These are phyloP conservation scores for Sporothrix pallida DNA, from an alignment of 2,329 filamentous ascomycete genomes.

Conservation along the genomic window DNA sequence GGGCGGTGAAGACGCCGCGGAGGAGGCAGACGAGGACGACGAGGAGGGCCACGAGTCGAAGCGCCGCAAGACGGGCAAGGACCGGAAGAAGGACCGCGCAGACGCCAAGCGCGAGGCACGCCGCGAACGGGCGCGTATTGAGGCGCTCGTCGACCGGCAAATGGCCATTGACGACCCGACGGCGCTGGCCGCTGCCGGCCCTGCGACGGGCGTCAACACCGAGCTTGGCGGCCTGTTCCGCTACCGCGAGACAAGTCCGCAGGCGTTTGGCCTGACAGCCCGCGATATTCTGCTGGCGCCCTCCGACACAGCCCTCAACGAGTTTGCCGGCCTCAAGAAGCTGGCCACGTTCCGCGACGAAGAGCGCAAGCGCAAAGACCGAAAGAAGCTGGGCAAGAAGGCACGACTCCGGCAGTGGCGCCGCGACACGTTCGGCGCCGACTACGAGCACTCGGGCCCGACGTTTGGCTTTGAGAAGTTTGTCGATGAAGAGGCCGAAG, in stretches of 20 bases:
- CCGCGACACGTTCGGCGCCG: slow-evolving; percentile 65
- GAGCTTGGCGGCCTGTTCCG: slow-evolving; percentile 63
- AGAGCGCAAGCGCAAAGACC: slow-evolving; percentile 87
- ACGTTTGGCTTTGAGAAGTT: slow-evolving; percentile 61
- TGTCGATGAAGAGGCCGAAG: slow-evolving; percentile 36
- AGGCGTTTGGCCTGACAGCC: slow-evolving; percentile 85
- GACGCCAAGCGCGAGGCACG: slow-evolving; percentile 73
- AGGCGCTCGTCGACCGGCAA: slow-evolving; percentile 81
- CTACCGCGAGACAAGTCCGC: slow-evolving; percentile 92
- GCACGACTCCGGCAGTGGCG: slow-evolving; percentile 87
- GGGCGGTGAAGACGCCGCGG: slow-evolving; percentile 42
- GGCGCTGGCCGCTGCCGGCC: slow-evolving; percentile 47
- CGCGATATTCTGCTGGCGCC: slow-evolving; percentile 89
- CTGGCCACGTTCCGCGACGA: slow-evolving; percentile 85
- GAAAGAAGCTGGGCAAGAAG: slow-evolving; percentile 91
- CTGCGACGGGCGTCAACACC: slow-evolving; percentile 36
- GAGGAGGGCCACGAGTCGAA: slow-evolving; percentile 52
- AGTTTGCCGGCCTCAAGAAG: slow-evolving; percentile 93
- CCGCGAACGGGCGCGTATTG: slow-evolving; percentile 80
- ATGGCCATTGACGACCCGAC: slow-evolving; percentile 74
- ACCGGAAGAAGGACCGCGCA: slow-evolving; percentile 63
- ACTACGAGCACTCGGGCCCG: slow-evolving; percentile 62
- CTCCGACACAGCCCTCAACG: slow-evolving; percentile 82
- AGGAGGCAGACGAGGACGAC: slow-evolving; percentile 47
- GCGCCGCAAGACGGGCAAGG: slow-evolving; percentile 65